Conservation (phyloP, 1,284 basidiomycete genomes). For the Coniferiporia weirii region DNA sequence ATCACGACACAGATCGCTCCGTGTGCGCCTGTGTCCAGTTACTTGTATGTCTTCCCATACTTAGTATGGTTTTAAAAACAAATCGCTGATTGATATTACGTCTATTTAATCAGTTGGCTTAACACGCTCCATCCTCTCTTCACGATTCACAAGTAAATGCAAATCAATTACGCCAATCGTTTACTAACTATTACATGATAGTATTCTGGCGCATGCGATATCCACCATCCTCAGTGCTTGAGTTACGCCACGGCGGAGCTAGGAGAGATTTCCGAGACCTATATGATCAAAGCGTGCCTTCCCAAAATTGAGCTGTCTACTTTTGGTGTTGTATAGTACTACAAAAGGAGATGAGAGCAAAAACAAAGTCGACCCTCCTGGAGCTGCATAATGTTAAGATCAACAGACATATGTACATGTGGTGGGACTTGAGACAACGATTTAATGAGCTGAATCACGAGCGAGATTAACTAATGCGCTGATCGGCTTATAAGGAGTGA, state of each 20-base stretch:
- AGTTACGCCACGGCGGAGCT: neutral
- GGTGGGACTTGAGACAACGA: neutral
- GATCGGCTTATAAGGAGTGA: neutral
- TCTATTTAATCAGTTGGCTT: slow-evolving; percentile 39
- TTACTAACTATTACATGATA: slow-evolving; percentile 19
- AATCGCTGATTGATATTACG: neutral
- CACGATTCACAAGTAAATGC: slow-evolving; percentile 41
- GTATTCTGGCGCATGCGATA: slow-evolving; percentile 42
- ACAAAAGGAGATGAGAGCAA: neutral
- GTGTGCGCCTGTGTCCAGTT: slow-evolving; percentile 57
- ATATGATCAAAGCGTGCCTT: too few species aligned
- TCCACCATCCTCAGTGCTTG: slow-evolving; percentile 34
- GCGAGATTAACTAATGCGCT: neutral
- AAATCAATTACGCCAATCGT: neutral
- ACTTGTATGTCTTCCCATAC: slow-evolving; percentile 45
- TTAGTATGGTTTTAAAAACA: neutral
- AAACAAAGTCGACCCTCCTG: too few species aligned
- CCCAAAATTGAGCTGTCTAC: neutral
- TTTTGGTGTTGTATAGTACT: neutral
- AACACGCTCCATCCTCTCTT: slow-evolving; percentile 51
- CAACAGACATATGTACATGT: too few species aligned
- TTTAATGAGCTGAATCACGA: too few species aligned
- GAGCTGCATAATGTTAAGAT: too few species aligned
- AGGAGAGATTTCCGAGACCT: neutral
- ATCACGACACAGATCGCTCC: slow-evolving; percentile 46